phyloP scores from a whole-genome alignment of 345 rosid species.

The Noccaea bulbosa region DNA sequence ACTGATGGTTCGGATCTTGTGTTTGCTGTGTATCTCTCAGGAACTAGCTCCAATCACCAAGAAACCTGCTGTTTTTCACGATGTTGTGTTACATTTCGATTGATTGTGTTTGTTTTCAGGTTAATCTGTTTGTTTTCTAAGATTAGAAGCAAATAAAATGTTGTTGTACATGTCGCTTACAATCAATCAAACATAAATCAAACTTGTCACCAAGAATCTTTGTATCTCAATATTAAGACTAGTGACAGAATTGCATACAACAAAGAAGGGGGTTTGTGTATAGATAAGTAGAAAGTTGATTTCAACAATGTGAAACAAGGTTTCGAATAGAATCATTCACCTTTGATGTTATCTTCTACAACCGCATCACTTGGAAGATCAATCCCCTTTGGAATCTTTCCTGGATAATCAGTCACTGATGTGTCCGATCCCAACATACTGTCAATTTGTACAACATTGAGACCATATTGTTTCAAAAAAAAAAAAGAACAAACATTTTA shows the following conservation, averaged over 20 bases:
- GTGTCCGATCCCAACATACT: conserved; percentile 75
- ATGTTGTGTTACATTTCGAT: conserved; percentile 21
- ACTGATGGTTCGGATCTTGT: conserved; percentile 4
- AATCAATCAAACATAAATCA: conserved; percentile 14
- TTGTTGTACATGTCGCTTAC: neutral
- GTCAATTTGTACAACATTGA: neutral
- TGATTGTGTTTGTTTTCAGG: conserved; percentile 3
- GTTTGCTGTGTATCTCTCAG: conserved; percentile 42
- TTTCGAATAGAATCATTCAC: conserved; percentile 10
- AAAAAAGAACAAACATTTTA: too few relatives aligned
- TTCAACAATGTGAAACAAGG: conserved; percentile 1
- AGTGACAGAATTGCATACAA: conserved; percentile 36
- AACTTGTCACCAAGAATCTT: conserved; percentile 17
- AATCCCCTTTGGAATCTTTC: conserved; percentile 71
- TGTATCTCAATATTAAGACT: conserved; percentile 10
- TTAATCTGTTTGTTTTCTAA: neutral
- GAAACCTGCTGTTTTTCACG: conserved; percentile 63
- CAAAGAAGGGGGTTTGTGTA: conserved; percentile 2
- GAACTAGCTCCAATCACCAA: conserved; percentile 63
- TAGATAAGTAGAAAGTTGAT: conserved; percentile 28
- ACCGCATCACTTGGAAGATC: conserved; percentile 58
- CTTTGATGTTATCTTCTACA: conserved; percentile 40
- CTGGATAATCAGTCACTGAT: conserved; percentile 72
- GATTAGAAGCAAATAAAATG: conserved; percentile 18
- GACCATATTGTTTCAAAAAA: too few relatives aligned